Percentiles rank a stretch among this genome's conserved stretches.
phyloP scores from a whole-genome alignment of 2,329 filamentous ascomycete species.

The Fusarium chlamydosporum region DNA sequence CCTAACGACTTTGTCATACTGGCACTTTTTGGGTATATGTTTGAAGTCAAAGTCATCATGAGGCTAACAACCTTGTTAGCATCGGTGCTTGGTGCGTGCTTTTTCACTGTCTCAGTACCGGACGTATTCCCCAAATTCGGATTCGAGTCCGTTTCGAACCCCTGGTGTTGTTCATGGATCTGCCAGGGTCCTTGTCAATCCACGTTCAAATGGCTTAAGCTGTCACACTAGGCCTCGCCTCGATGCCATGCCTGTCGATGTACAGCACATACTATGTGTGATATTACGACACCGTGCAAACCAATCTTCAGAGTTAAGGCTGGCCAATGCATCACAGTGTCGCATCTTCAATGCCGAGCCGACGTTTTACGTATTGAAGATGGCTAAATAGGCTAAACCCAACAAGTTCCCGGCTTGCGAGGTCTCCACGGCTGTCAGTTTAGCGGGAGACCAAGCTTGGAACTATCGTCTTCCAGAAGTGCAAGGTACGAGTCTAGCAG shows the following conservation, averaged over 20 bases:
- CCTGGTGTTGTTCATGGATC: conserved; percentile 37
- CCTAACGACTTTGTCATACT: conserved; percentile 11
- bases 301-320: conserved; percentile 40
- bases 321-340: conserved; percentile 27
- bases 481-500: conserved; percentile 31
- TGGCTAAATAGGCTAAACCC: conserved; percentile 18
- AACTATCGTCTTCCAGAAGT: conserved; percentile 45
- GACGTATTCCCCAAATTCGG: conserved; percentile 45
- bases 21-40: conserved; percentile 14
- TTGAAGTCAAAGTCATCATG: conserved; percentile 29
- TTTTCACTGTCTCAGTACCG: conserved; percentile 37
- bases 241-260: conserved; percentile 21
- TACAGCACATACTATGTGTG: neutral
- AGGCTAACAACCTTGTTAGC: conserved; percentile 41
- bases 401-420: conserved; percentile 36
- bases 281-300: conserved; percentile 29
- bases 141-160: conserved; percentile 38
- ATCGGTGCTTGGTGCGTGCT: conserved; percentile 44
- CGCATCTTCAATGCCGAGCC: conserved; percentile 26
- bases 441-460: conserved; percentile 23
- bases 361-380: conserved; percentile 29
- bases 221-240: conserved; percentile 42
- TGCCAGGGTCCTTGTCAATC: conserved; percentile 40
- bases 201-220: conserved; percentile 37
- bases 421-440: conserved; percentile 21